These are phyloP conservation scores for Xylaria curta DNA, from an alignment of 495 filamentous ascomycete species.

Conservation along the genomic window DNA sequence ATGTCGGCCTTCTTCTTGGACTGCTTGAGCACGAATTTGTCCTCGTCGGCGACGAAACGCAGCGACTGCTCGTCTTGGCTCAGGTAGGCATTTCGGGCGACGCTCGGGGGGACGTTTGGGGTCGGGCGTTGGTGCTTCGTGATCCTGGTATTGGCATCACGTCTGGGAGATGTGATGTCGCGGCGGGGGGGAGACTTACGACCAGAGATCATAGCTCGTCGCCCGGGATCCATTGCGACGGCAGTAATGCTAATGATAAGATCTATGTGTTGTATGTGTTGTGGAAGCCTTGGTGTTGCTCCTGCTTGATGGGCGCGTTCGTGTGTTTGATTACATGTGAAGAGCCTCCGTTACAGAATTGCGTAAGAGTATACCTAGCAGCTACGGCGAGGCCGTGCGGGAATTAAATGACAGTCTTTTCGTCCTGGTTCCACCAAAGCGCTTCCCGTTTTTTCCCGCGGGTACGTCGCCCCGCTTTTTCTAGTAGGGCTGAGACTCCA, in stretches of 20 bases:
- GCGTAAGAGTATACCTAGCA: background rate
- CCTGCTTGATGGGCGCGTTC: background rate
- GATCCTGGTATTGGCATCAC: constrained; percentile 52
- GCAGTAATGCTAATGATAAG: background rate
- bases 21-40: constrained; percentile 94
- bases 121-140: constrained; percentile 49
- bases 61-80: constrained; percentile 74
- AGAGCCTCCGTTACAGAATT: background rate
- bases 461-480: background rate
- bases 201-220: constrained; percentile 57
- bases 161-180: constrained; percentile 53
- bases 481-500: background rate
- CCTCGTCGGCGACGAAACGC: constrained; percentile 91
- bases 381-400: too few species aligned
- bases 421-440: too few species aligned
- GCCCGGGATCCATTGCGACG: constrained; percentile 51
- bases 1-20: constrained; percentile 98
- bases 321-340: background rate
- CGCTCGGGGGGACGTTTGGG: constrained; percentile 33
- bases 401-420: too few species aligned
- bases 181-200: constrained; percentile 48
- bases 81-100: constrained; percentile 45
- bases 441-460: background rate
- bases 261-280: background rate
- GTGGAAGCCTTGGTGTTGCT: background rate